Base-by-base conservation (phyloP, 805 yeast species). In the Candida orba region DNA sequence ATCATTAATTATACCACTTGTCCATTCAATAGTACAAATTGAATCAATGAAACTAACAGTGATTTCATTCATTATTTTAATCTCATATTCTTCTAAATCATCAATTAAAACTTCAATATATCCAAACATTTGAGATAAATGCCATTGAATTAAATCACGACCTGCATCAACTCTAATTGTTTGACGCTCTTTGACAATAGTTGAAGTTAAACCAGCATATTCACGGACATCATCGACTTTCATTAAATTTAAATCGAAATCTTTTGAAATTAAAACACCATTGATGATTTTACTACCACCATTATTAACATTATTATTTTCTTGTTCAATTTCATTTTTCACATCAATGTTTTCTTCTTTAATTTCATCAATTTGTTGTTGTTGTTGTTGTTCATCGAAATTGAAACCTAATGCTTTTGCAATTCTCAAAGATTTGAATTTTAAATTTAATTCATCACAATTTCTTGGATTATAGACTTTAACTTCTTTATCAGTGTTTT, bases 101-200 rank as follows among this genome's bases (percentile, higher is more conserved):
- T 81, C 88, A 41, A 69, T 70, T 4, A 79, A 44, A 2, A 86
- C 75, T 37, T 81, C 79, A 5, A 89, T 75, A 56, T 72, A 76
- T 2, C 97, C 98, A 72, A 91, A 93, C 99, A 93, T 93, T 59
- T 90, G 98, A 46, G 82, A 78, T 45, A 93, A 73, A 59, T 93
- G 98, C 89, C 95, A 93, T 47, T 76, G 74, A 47, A 93, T 78
- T 45, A 93, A 69, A 37, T 85, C 84, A 30, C 85, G 76, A 36
- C 84, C 85, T 5, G 96, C 95, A 58, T 81, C 80, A 39, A 93
- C 84, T 42, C 76, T 75, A 18, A 93, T 67, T 8, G 79, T 73
- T 60, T 91, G 96, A 51, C 84, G 75, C 51, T 95, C 95, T 57
- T 80, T 81, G 29, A 93, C 79, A 12, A 84, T 73, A 0, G 96